A percentile compares a stretch with the other conserved stretches of the same genome.
phyloP scores from a whole-genome alignment of 2,329 filamentous ascomycete genomes.

The Fonsecaea multimorphosa region DNA sequence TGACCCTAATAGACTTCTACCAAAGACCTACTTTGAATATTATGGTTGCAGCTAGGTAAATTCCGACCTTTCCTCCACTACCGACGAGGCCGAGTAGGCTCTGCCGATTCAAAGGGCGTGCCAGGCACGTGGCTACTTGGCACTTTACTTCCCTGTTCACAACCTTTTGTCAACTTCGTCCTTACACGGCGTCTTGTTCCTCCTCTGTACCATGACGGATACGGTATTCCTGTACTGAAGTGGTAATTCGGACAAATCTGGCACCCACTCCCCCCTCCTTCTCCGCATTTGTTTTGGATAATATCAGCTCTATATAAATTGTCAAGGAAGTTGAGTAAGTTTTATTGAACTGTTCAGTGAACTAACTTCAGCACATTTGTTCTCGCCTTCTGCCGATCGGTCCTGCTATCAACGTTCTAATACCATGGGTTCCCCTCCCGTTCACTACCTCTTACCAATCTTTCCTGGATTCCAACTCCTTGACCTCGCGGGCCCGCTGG shows the following conservation, averaged over 20 bases:
- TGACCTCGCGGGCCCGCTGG: conserved; percentile 55
- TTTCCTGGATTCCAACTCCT: conserved; percentile 53
- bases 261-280: not conserved
- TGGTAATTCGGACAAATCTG: not conserved
- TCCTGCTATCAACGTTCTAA: not conserved
- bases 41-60: not conserved
- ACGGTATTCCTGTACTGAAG: not conserved
- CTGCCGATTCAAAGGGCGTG: not conserved
- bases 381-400: not conserved
- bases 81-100: too few species aligned
- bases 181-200: not conserved
- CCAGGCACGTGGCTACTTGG: not conserved
- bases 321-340: conserved; percentile 1
- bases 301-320: not conserved
- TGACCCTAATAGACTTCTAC: not conserved
- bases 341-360: not conserved
- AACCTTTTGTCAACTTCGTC: not conserved
- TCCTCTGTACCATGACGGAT: not conserved
- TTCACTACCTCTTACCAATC: conserved; percentile 37
- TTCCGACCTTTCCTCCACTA: not conserved
- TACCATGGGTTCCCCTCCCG: conserved; percentile 25
- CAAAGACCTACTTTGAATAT: not conserved
- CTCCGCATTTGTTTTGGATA: not conserved
- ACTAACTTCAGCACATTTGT: not conserved
- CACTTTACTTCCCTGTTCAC: not conserved